phyloP scores from a whole-genome alignment of 345 rosid species.

The Syzygium aqueum region DNA sequence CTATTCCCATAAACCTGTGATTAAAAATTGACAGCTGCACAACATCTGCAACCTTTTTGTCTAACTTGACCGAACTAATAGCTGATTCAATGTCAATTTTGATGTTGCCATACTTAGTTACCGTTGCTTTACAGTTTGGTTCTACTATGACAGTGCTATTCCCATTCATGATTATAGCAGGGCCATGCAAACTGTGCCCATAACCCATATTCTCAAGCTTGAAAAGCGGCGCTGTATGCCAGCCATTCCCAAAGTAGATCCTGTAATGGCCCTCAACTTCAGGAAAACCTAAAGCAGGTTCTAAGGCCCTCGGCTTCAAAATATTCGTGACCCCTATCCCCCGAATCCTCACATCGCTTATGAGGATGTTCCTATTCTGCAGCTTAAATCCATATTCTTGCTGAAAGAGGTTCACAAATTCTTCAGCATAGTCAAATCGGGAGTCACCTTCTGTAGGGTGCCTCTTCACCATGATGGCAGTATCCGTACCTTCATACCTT shows the following conservation, averaged over 20 bases:
- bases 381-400: slow-evolving; percentile 93
- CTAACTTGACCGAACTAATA: slow-evolving; percentile 25
- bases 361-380: slow-evolving; percentile 59
- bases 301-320: slow-evolving; percentile 58
- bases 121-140: slow-evolving; percentile 68
- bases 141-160: slow-evolving; percentile 93
- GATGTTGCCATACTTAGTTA: slow-evolving; percentile 88
- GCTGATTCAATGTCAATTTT: slow-evolving; percentile 56
- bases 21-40: slow-evolving; percentile 93
- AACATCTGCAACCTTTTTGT: slow-evolving; percentile 82
- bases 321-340: slow-evolving; percentile 85
- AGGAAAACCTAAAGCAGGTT: slow-evolving; percentile 39
- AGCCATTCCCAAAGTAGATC: slow-evolving; percentile 65
- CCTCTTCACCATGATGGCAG: slow-evolving; percentile 89
- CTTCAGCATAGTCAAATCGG: slow-evolving; percentile 50
- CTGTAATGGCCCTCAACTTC: slow-evolving; percentile 51
- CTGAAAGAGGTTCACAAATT: slow-evolving; percentile 73
- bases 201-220: slow-evolving; percentile 73
- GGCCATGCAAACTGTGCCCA: slow-evolving; percentile 63
- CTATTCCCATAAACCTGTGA: slow-evolving; percentile 98
- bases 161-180: slow-evolving; percentile 95
- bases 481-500: slow-evolving; percentile 96
- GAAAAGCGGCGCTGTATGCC: slow-evolving; percentile 68
- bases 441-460: slow-evolving; percentile 30
- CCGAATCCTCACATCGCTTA: slow-evolving; percentile 89